Evolutionary conservation across 805 yeast genomes (phyloP).

Genomic region (Ogataea haglerorum): DNA sequence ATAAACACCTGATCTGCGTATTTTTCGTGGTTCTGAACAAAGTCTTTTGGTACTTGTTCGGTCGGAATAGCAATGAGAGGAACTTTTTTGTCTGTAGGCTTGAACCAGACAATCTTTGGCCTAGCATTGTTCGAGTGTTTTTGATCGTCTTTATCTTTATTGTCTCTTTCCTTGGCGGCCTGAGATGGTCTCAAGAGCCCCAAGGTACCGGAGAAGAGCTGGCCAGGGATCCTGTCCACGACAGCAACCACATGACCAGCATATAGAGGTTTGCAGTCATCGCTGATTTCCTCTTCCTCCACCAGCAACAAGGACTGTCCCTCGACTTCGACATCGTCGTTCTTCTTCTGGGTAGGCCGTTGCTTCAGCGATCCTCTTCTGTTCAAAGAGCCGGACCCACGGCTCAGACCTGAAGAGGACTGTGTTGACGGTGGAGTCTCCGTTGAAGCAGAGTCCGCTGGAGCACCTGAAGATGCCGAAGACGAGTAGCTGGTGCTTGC

Average conservation of each 20-base stretch:
- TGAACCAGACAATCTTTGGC: conserved; percentile 98
- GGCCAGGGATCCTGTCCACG: conserved; percentile 96
- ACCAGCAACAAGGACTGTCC: conserved; percentile 89
- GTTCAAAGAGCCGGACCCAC: conserved; percentile 39
- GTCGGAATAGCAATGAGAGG: conserved; percentile 98
- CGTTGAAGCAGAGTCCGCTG: conserved; percentile 30
- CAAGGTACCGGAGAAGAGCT: conserved; percentile 88
- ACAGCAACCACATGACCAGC: conserved; percentile 99
- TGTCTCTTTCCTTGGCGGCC: conserved; percentile 71
- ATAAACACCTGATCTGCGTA: conserved; percentile 83
- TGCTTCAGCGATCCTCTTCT: conserved; percentile 91
- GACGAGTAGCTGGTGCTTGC: conserved; percentile 55
- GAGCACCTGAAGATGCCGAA: conserved; percentile 21
- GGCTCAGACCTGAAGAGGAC: conserved; percentile 24
- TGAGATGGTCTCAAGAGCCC: conserved; percentile 95
- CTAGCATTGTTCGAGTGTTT: conserved; percentile 31
- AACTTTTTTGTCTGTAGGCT: conserved; percentile 96
- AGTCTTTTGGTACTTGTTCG: conserved; percentile 95
- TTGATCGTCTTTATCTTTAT: conserved; percentile 39
- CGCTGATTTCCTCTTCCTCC: conserved; percentile 94
- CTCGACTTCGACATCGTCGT: conserved; percentile 97
- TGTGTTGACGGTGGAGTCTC: conserved; percentile 37
- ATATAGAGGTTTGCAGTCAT: conserved; percentile 87
- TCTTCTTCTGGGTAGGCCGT: conserved; percentile 95
- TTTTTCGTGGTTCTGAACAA: conserved; percentile 84